Base-by-base conservation (phyloP, 805 yeast genomes). In the Starmerella cellae region DNA sequence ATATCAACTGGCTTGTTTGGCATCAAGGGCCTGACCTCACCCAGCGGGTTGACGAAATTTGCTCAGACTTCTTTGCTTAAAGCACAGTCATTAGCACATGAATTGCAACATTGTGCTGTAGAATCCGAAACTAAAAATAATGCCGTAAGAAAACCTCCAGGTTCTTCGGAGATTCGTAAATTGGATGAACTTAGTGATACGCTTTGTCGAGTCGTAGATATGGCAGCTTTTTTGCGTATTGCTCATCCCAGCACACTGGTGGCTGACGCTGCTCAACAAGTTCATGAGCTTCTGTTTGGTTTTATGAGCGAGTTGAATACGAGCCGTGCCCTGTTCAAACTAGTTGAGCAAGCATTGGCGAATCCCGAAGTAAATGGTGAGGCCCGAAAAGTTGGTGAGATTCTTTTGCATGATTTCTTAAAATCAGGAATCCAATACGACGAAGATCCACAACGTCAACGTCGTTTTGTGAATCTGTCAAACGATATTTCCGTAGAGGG, bases 241-340 rank as follows among this genome's bases (percentile, higher is more conserved):
- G 77, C 79, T 1, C 97, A 88, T 57, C 96, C 97, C 1, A 72
- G 77, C 49, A 65, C 65, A 38, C 60, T 65, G 16, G 84, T 82
- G 69, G 69, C 80, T 10, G 68, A 68, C 31, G 87, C 85, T 1
- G 95, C 98, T 1, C 94, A 88, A 55, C 69, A 72, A 35, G 80
- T 91, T 29, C 95, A 88, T 57, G 93, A 83, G 52, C 67, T 75
- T 49, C 74, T 88, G 81, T 88, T 79, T 60, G 94, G 85, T 55
- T 87, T 79, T 60, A 91, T 91, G 98, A 91, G 85, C 60, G 71
- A 79, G 41, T 66, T 91, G 35, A 91, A 91, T 60, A 87, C 97
- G 2, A 79, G 83, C 42, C 80, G 76, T 14, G 78, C 72, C 29
- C 66, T 91, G 23, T 83, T 77, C 55, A 60, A 64, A 37, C 74